Evolutionary conservation across 2,329 filamentous ascomycete genomes (phyloP), one percentile per base, ranked within the genome.

Genomic region (Venturiaceae sp.): DNA sequence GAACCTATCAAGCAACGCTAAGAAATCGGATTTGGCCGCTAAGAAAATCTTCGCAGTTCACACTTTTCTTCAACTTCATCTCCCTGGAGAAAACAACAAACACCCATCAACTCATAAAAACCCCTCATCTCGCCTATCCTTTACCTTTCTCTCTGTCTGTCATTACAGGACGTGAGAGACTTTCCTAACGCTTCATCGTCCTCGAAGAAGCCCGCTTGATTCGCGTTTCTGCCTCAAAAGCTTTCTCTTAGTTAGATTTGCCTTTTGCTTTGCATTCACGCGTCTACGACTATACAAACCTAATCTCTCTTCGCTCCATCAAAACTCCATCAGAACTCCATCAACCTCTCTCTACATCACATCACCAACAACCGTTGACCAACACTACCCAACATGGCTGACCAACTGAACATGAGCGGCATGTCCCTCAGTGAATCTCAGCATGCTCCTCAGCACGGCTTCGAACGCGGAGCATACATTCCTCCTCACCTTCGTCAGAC

Each of bases 351-450:
- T 26, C 52, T 39, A 16, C 36, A 2, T 36, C 14, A 23, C 30
- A 54, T n/a, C 23, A 19, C 34, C 52, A 50, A 30, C 44, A 21
- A 23, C 36, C 36, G 36, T 39, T 39, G 36, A 36, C 30, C 52
- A 21, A 36, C 53, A 16, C 26, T 13, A 56, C 8, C 61, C 77
- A 86, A 74, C 71, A 91, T 91, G 87, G 87, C 87, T 73, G 87
- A 90, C 69, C 86, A 92, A 79, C 82, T 94, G 68, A 90, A 90
- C 79, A 91, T 92, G 83, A 82, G 80, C 71, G 83, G 84, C 71
- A 79, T 92, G 68, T 86, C 77, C 74, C 78, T 92, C 63, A 83
- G 82, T 71, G 83, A 86, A 64, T 83, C 81, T 62, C 79, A 83
- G 73, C 82, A 84, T 70, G 82, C 80, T 65, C 71, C 74, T 56